These are phyloP conservation scores for Fusarium begoniae DNA, from an alignment of 2,329 filamentous ascomycete species.

Conservation along the genomic window DNA sequence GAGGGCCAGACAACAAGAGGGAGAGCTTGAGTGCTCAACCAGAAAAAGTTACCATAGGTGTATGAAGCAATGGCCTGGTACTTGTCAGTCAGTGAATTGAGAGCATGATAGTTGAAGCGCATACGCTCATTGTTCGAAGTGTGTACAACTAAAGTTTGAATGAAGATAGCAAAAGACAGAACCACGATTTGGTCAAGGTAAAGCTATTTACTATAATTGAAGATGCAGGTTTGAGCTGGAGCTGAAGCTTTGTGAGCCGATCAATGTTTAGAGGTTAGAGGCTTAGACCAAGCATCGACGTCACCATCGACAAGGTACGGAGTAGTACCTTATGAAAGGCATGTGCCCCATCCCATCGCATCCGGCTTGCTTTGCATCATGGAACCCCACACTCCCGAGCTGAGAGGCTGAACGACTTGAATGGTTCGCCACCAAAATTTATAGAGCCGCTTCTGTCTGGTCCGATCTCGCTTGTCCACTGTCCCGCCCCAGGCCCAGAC, in stretches of 20 bases:
- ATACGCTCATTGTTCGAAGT: conserved; percentile 33
- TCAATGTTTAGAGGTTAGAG: not conserved
- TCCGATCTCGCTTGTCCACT: conserved; percentile 36
- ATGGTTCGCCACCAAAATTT: conserved; percentile 11
- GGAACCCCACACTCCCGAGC: conserved; percentile 6
- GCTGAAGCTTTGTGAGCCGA: not conserved
- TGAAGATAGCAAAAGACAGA: not conserved
- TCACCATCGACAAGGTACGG: conserved; percentile 4
- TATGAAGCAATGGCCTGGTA: conserved; percentile 59
- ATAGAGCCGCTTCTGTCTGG: conserved; percentile 3
- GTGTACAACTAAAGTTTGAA: not conserved
- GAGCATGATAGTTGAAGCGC: not conserved
- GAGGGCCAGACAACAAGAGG: conserved; percentile 59
- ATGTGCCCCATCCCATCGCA: not conserved
- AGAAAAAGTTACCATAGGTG: conserved; percentile 61
- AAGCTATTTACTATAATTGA: not conserved
- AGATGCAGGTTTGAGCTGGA: not conserved
- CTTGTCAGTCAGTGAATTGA: not conserved
- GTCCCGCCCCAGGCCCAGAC: not conserved
- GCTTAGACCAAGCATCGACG: conserved; percentile 11
- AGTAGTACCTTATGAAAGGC: not conserved
- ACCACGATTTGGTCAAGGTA: not conserved
- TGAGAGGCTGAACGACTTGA: not conserved
- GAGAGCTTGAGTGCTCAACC: conserved; percentile 59
- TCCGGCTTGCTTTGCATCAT: not conserved